Evolutionary conservation across 2,329 filamentous ascomycete genomes (phyloP).

Genomic region (Fusarium odoratissimum): DNA sequence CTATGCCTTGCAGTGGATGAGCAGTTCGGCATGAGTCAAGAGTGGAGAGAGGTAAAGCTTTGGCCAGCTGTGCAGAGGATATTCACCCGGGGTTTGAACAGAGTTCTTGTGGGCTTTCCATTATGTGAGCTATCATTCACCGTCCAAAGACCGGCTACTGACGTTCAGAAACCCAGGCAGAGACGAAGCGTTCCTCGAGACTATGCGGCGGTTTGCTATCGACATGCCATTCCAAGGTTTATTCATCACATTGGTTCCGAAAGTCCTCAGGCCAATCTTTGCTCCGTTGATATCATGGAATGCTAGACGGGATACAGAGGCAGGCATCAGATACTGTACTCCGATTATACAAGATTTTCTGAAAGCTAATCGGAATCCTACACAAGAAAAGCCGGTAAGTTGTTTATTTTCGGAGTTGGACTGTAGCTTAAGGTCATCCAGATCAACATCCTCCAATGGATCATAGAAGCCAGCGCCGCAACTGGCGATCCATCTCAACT

Average conservation of each 20-base stretch:
- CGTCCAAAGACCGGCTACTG: background rate
- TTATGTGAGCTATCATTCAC: background rate
- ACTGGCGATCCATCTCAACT: background rate
- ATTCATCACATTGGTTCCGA: background rate
- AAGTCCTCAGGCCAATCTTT: background rate
- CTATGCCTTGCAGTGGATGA: background rate
- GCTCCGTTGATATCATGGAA: background rate
- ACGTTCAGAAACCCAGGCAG: background rate
- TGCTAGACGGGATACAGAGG: background rate
- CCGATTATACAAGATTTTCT: background rate
- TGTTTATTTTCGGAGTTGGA: accelerated
- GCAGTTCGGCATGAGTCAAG: background rate
- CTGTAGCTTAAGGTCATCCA: background rate
- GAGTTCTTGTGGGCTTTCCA: background rate
- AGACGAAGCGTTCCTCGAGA: background rate
- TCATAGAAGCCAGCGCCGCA: background rate
- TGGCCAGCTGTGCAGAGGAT: background rate
- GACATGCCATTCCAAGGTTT: background rate
- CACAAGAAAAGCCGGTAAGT: background rate
- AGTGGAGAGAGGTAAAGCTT: background rate
- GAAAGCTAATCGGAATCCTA: background rate
- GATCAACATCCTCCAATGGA: background rate
- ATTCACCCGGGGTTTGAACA: background rate
- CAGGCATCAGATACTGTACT: background rate
- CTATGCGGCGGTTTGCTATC: background rate